Base-by-base conservation (phyloP, 2,329 filamentous ascomycete species). In the Diaporthe batatas region DNA sequence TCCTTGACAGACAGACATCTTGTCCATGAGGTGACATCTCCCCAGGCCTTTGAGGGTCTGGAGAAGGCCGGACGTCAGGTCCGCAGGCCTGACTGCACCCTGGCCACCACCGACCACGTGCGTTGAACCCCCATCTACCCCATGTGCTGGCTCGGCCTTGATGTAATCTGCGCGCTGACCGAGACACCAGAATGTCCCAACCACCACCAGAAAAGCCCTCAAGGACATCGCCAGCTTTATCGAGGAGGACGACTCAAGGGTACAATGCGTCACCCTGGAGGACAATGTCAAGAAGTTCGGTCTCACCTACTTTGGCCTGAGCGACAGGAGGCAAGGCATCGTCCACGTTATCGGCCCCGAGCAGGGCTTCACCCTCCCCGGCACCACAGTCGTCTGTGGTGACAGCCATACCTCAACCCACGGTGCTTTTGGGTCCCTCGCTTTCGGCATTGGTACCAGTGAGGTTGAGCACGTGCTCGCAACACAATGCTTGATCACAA, bases 331-430 rank as follows among this genome's bases (percentile, higher is more conserved):
- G 76, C 96, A 99, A 85, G 96, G 96, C 77, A 99, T 99, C 79
- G 96, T 98, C 73, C 96, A 99, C 85, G 94, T 99, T 79, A 98
- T 99, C 79, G 96, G 96, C 47, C 96, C 96, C 53, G 96, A 99
- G 87, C 96, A 99, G 84, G 96, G 96, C 77, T 99, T 99, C 87
- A 99, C 96, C 72, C 92, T 98, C 49, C 96, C 96, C 54, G 96
- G 94, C 77, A 98, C 96, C 70, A 99, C 96, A 3, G 93, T 98
- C 49, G 96, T 98, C 76, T 98, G 96, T 81, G 96, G 96, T 83
- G 96, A 99, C 88, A 97, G 94, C 80, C 96, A 99, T 83, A 99
- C 96, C 59, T 98, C 96, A 34, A 99, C 96, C 75, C 96, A 99
- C 84, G 96, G 96, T 79, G 96, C 96, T 68, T 99, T 98, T 79